These are phyloP conservation scores for Schizosaccharomyces octosporus DNA, from an alignment of 805 yeast genomes.

Conservation along the genomic window DNA sequence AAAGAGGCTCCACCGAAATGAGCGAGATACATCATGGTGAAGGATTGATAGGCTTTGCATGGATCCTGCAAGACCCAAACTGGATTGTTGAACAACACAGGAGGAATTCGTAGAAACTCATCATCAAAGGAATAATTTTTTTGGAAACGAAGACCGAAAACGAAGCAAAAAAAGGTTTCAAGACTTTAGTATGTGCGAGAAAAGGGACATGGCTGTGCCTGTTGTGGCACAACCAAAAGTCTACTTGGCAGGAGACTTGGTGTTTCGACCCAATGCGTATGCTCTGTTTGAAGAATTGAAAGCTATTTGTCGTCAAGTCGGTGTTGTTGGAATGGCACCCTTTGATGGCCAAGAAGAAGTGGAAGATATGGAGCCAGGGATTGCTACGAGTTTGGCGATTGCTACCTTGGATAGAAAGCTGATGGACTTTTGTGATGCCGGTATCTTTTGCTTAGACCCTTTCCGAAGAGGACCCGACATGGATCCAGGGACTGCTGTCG, in stretches of 20 bases:
- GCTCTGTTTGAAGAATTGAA: not conserved
- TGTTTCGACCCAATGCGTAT: not conserved
- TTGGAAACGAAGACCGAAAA: too few species aligned
- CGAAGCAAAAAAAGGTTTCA: too few species aligned
- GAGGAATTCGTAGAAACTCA: too few species aligned
- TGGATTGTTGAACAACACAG: too few species aligned
- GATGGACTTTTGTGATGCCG: not conserved
- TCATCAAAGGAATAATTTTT: too few species aligned
- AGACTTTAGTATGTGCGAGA: too few species aligned
- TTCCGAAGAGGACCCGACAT: not conserved
- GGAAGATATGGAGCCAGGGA: not conserved
- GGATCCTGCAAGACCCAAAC: too few species aligned
- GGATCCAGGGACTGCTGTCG: conserved; percentile 1
- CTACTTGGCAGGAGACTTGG: not conserved
- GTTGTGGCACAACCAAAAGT: not conserved
- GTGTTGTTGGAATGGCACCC: not conserved
- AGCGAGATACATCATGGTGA: too few species aligned
- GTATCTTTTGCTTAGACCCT: not conserved
- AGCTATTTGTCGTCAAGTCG: not conserved
- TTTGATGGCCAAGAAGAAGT: not conserved
- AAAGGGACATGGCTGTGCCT: too few species aligned
- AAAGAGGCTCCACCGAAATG: too few species aligned
- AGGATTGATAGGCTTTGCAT: too few species aligned
- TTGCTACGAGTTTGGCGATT: not conserved
- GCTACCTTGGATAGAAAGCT: not conserved